Conservation (phyloP, 1,284 basidiomycete species). For the Tilletia setariae region DNA sequence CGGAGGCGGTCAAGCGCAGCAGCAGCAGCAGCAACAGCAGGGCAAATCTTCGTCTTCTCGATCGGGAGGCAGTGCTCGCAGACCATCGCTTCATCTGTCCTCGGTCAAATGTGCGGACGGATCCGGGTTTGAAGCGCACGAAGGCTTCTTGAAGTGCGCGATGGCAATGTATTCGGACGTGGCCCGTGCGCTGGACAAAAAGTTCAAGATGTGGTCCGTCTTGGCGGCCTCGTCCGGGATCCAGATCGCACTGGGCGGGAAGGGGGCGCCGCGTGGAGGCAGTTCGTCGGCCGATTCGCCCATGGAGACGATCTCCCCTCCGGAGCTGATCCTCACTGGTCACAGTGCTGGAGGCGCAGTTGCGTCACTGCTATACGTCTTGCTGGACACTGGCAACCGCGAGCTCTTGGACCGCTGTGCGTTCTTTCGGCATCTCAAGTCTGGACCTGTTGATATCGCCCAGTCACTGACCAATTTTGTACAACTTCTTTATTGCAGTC, state of each 20-base stretch:
- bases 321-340: conserved; percentile 4
- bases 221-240: not conserved
- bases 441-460: too few relatives aligned
- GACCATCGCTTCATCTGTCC: not conserved
- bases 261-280: not conserved
- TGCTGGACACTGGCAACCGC: conserved; percentile 1
- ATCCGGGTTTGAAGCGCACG: not conserved
- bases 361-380: conserved; percentile 2
- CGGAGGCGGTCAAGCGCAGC: not conserved
- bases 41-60: not conserved
- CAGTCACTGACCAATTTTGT: too few relatives aligned
- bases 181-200: conserved; percentile 6
- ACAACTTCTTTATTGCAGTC: too few relatives aligned
- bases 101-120: conserved; percentile 9
- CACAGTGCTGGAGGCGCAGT: conserved; percentile 12
- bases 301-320: not conserved
- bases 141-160: conserved; percentile 8
- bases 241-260: not conserved
- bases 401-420: conserved; percentile 10
- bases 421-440: not conserved
- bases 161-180: conserved; percentile 11
- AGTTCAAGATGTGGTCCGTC: conserved; percentile 8
- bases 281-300: not conserved
- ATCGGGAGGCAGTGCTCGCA: not conserved
- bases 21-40: not conserved